These are phyloP conservation scores for Zymoseptoria pseudotritici DNA, from an alignment of 2,329 filamentous ascomycete genomes.

Conservation along the genomic window DNA sequence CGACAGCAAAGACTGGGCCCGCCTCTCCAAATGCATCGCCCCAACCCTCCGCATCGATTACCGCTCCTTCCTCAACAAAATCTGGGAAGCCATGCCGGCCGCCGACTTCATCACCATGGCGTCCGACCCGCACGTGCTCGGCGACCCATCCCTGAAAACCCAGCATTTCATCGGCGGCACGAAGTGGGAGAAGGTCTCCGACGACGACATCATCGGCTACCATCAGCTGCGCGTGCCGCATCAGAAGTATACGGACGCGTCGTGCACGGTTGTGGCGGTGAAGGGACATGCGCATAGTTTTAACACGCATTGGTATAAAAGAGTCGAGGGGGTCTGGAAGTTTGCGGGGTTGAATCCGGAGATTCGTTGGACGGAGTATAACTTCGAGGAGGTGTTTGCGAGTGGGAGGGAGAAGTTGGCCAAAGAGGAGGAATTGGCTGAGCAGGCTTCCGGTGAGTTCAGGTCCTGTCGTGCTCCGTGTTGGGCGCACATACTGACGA, in stretches of 20 bases:
- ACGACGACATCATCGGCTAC: constrained; percentile 43
- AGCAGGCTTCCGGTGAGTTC: constrained; percentile 28
- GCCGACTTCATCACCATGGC: constrained; percentile 48
- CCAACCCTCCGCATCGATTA: constrained; percentile 63
- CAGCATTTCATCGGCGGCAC: constrained; percentile 51
- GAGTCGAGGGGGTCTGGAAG: constrained; percentile 52
- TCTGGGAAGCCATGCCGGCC: constrained; percentile 51
- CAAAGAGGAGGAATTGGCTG: constrained; percentile 27
- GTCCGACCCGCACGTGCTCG: constrained; percentile 46
- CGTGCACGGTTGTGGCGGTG: constrained; percentile 39
- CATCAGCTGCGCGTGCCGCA: constrained; percentile 54
- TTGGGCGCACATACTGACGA: constrained; percentile 17
- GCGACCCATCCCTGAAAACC: constrained; percentile 47
- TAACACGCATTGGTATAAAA: constrained; percentile 50
- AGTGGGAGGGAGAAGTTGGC: constrained; percentile 40
- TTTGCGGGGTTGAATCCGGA: constrained; percentile 49
- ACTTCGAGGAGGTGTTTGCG: constrained; percentile 50
- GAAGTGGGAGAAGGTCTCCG: constrained; percentile 44
- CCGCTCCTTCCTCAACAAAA: constrained; percentile 47
- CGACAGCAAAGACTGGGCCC: constrained; percentile 59
- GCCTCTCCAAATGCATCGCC: constrained; percentile 54
- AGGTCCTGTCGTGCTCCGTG: constrained; percentile 16
- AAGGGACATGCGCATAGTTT: constrained; percentile 52
- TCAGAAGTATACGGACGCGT: constrained; percentile 47
- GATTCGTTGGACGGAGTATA: constrained; percentile 49